phyloP scores from a whole-genome alignment of 805 yeast species.

The Kuraishia cidri region DNA sequence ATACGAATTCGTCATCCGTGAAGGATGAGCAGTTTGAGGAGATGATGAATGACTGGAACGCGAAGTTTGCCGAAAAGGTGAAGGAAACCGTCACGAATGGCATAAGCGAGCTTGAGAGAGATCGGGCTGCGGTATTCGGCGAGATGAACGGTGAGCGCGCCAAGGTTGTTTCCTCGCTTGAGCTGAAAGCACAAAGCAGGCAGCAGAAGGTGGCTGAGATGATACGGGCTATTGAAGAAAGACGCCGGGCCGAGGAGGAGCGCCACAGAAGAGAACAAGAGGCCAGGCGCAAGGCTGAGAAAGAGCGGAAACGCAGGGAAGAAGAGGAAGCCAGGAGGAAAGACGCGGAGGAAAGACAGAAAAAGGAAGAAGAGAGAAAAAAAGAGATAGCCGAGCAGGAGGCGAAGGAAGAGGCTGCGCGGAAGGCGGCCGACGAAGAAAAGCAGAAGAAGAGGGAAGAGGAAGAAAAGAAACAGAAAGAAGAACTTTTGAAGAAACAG shows the following conservation, averaged over 20 bases:
- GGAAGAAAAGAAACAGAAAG: constrained; percentile 12
- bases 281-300: constrained; percentile 3
- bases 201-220: too few relatives aligned
- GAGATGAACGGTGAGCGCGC: too few relatives aligned
- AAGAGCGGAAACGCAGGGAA: constrained; percentile 8
- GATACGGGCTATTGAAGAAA: not conserved
- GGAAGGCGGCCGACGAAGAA: constrained; percentile 5
- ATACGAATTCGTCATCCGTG: too few relatives aligned
- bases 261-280: constrained; percentile 1
- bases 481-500: constrained; percentile 8
- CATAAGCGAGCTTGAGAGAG: too few relatives aligned
- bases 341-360: constrained; percentile 10
- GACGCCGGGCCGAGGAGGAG: not conserved
- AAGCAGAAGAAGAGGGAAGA: constrained; percentile 14
- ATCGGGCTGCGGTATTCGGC: too few relatives aligned
- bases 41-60: too few relatives aligned
- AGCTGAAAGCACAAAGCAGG: too few relatives aligned
- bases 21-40: too few relatives aligned
- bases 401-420: constrained; percentile 9
- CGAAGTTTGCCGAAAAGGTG: too few relatives aligned
- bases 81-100: too few relatives aligned
- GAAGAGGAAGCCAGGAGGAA: constrained; percentile 10
- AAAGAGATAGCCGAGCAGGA: constrained; percentile 10
- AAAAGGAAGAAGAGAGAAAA: constrained; percentile 13
- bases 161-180: too few relatives aligned